These are phyloP conservation scores for Ophiocordyceps australis DNA, from an alignment of 2,329 filamentous ascomycete genomes.

Conservation along the genomic window DNA sequence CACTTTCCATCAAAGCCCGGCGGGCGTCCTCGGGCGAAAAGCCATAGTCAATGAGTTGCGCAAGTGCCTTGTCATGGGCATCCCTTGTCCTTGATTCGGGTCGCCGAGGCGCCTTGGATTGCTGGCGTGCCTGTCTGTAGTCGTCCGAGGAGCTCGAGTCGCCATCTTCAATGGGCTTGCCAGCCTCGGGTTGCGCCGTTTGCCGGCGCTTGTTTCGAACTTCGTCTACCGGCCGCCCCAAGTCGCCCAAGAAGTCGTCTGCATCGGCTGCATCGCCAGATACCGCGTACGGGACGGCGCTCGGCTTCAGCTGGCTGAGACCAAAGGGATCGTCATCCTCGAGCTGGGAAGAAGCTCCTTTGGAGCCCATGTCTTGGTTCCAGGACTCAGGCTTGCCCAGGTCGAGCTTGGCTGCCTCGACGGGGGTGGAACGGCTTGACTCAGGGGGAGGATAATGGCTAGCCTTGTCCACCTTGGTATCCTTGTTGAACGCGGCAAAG, in stretches of 20 bases:
- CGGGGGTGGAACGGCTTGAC: conserved; percentile 24
- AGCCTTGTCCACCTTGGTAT: conserved; percentile 48
- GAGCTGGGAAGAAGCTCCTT: conserved; percentile 21
- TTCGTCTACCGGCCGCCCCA: conserved; percentile 47
- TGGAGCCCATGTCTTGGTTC: conserved; percentile 12
- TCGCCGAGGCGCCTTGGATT: conserved; percentile 6
- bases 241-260: conserved; percentile 48
- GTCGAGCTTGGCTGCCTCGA: conserved; percentile 24
- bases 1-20: conserved; percentile 62
- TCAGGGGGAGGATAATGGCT: conserved; percentile 42
- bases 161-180: conserved; percentile 33
- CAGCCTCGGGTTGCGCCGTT: conserved; percentile 25
- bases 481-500: conserved; percentile 48
- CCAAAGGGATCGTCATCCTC: conserved; percentile 88
- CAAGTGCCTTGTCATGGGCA: conserved; percentile 57
- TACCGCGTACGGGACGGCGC: conserved; percentile 9
- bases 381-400: conserved; percentile 36
- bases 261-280: conserved; percentile 28
- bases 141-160: conserved; percentile 29
- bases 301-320: conserved; percentile 41
- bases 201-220: conserved; percentile 28
- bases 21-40: conserved; percentile 75
- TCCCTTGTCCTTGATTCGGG: conserved; percentile 13
- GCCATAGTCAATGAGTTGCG: conserved; percentile 86
- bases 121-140: conserved; percentile 7